phyloP scores from a whole-genome alignment of 768 basidiomycete species.

The Tylopilus cervinicoccineus region DNA sequence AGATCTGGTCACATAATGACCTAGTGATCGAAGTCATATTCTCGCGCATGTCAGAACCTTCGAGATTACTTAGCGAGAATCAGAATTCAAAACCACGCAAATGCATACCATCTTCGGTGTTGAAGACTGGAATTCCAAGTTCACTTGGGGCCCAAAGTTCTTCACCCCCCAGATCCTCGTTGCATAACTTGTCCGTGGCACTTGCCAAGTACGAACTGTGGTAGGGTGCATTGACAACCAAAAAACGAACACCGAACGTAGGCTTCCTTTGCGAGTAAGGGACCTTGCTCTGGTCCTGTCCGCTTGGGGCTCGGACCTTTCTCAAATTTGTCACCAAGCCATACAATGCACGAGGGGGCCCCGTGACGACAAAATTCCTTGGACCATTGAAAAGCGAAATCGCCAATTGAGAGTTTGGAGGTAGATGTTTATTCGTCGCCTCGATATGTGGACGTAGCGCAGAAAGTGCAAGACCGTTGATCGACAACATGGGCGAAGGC shows the following conservation, averaged over 20 bases:
- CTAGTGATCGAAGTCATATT: constrained; percentile 71
- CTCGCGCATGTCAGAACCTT: constrained; percentile 82
- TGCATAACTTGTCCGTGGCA: constrained; percentile 69
- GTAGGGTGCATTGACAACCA: constrained; percentile 95
- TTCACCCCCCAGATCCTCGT: constrained; percentile 71
- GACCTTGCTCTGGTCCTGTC: constrained; percentile 89
- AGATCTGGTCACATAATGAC: constrained; percentile 91
- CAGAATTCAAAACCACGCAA: constrained; percentile 16
- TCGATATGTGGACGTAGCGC: constrained; percentile 78
- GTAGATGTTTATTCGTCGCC: constrained; percentile 85
- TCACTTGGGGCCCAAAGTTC: constrained; percentile 73
- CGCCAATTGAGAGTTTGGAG: constrained; percentile 69
- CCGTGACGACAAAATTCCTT: constrained; percentile 88
- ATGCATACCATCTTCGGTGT: constrained; percentile 85
- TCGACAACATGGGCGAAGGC: constrained; percentile 90
- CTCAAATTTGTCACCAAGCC: constrained; percentile 89
- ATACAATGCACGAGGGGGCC: constrained; percentile 86
- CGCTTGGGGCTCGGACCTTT: constrained; percentile 83
- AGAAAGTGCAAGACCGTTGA: constrained; percentile 75
- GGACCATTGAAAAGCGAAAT: constrained; percentile 94
- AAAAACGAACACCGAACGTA: constrained; percentile 87
- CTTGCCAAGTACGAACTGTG: constrained; percentile 83
- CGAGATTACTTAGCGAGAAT: constrained; percentile 11
- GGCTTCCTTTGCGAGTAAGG: constrained; percentile 95
- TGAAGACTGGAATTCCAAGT: constrained; percentile 79